Conservation (phyloP, 495 filamentous ascomycete genomes). For the Aspergillus homomorphus region DNA sequence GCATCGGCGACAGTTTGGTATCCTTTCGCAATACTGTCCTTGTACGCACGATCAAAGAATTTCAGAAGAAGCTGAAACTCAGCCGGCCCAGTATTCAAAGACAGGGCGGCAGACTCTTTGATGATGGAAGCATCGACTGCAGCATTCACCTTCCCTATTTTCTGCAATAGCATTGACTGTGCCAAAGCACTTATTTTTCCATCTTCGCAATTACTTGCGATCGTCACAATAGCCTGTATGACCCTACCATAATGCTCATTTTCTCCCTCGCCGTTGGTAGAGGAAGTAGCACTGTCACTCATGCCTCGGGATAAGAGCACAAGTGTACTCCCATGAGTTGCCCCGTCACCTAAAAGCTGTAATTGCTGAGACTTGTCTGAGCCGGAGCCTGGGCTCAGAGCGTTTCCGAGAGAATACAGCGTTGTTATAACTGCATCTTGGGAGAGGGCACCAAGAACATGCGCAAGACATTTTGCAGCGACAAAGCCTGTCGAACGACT, state of each 20-base stretch:
- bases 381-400: constrained; percentile 65
- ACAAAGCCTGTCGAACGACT: constrained; percentile 61
- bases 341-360: constrained; percentile 25
- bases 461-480: constrained; percentile 78
- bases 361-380: constrained; percentile 35
- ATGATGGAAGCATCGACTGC: constrained; percentile 80
- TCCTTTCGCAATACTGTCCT: constrained; percentile 66
- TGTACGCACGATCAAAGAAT: constrained; percentile 68
- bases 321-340: constrained; percentile 27
- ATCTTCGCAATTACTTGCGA: constrained; percentile 76
- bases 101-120: constrained; percentile 73
- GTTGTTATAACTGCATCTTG: constrained; percentile 93
- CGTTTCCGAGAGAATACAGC: constrained; percentile 89
- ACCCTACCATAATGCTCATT: constrained; percentile 72
- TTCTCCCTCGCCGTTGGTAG: constrained; percentile 69
- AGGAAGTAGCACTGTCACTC: constrained; percentile 73
- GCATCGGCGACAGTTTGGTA: constrained; percentile 42
- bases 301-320: constrained; percentile 53
- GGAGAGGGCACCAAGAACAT: constrained; percentile 72
- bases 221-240: constrained; percentile 82
- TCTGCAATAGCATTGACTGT: constrained; percentile 93
- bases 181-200: constrained; percentile 90
- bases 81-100: constrained; percentile 64
- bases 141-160: constrained; percentile 76
- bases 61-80: constrained; percentile 86